Conservation (phyloP, 2,329 filamentous ascomycete genomes). For the Monosporascus cannonballus region DNA sequence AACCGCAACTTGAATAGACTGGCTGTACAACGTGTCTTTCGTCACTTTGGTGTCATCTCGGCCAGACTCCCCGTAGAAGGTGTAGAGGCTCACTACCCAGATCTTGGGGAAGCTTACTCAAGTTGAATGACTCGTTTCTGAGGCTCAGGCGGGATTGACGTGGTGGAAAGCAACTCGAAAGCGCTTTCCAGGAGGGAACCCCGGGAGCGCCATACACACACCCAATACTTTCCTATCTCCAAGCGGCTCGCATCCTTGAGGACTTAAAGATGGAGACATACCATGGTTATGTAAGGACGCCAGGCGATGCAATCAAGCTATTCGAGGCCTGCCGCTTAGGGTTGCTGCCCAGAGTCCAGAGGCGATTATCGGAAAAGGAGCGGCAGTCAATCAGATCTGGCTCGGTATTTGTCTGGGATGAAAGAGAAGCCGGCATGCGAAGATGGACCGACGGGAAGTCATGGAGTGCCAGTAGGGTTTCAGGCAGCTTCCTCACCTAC, state of each 20-base stretch:
- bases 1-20: not conserved
- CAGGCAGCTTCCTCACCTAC: conserved; percentile 95
- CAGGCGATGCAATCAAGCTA: conserved; percentile 93
- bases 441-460: conserved; percentile 99
- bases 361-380: conserved; percentile 92
- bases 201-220: not conserved
- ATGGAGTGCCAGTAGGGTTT: conserved; percentile 96
- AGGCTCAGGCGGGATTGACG: conserved; percentile 19
- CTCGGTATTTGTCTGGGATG: conserved; percentile 99
- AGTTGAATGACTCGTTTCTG: conserved; percentile 22
- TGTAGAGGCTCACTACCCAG: not conserved
- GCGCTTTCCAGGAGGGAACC: conserved; percentile 10
- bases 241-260: no score
- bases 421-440: conserved; percentile 95
- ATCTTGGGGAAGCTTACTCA: conserved; percentile 6
- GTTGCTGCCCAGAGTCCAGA: conserved; percentile 83
- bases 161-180: conserved; percentile 21
- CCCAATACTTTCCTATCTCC: no score
- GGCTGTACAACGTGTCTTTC: not conserved
- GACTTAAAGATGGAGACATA: conserved; percentile 79
- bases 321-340: conserved; percentile 94
- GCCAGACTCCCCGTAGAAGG: not conserved
- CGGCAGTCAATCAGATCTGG: conserved; percentile 92
- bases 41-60: not conserved
- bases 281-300: conserved; percentile 89